Conservation (phyloP, 768 basidiomycete species). For the Boletus reticuloceps region DNA sequence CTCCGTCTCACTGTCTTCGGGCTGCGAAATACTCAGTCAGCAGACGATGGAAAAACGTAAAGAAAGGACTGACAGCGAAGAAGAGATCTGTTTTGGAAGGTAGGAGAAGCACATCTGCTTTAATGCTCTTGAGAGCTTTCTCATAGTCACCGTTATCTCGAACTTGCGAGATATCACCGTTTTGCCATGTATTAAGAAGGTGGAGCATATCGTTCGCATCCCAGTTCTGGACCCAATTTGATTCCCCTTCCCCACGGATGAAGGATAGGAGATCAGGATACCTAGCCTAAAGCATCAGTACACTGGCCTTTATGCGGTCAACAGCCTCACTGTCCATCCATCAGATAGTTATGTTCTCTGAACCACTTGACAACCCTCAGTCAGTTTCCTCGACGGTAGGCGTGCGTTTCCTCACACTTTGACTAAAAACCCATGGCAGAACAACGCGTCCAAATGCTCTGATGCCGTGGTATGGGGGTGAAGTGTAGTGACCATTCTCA, state of each 20-base stretch:
- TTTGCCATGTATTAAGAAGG: slow-evolving; percentile 49
- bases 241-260: slow-evolving; percentile 49
- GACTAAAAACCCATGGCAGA: slow-evolving; percentile 54
- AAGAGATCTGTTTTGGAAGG: slow-evolving; percentile 57
- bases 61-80: slow-evolving; percentile 40
- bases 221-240: slow-evolving; percentile 41
- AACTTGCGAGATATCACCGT: slow-evolving; percentile 47
- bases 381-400: slow-evolving; percentile 66
- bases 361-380: slow-evolving; percentile 42
- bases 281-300: slow-evolving; percentile 22
- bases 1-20: slow-evolving; percentile 52
- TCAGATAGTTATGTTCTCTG: slow-evolving; percentile 42
- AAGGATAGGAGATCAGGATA: slow-evolving; percentile 48
- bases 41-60: neutral
- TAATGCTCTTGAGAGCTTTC: slow-evolving; percentile 40
- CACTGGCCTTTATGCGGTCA: neutral
- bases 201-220: slow-evolving; percentile 54
- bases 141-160: slow-evolving; percentile 42
- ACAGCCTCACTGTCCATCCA: slow-evolving; percentile 36
- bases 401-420: slow-evolving; percentile 62
- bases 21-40: slow-evolving; percentile 29
- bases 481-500: slow-evolving; percentile 48
- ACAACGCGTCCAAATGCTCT: slow-evolving; percentile 54
- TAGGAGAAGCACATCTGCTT: slow-evolving; percentile 53
- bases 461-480: slow-evolving; percentile 43